Evolutionary conservation across 163 green algal species (phyloP).

Genomic region (Scenedesmus sp.): DNA sequence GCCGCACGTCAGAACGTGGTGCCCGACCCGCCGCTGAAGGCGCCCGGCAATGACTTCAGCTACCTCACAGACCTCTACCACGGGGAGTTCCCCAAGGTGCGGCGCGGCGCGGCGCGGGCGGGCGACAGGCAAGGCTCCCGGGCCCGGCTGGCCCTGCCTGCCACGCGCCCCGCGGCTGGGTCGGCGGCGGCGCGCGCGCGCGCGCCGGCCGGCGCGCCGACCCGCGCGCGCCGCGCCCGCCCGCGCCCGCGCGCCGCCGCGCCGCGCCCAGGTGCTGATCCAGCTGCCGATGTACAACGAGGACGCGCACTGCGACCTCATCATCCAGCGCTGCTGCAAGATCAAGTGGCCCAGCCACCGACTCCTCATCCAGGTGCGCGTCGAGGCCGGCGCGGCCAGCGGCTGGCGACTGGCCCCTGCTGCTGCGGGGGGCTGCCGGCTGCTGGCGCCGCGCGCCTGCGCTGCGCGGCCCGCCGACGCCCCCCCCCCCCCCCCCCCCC

Average conservation of each 20-base stretch:
- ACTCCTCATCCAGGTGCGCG: slow-evolving; percentile 63
- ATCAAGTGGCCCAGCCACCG: slow-evolving; percentile 61
- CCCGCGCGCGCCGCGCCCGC: background rate
- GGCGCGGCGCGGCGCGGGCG: no score
- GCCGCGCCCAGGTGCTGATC: slow-evolving; percentile 19
- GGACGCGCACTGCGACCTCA: slow-evolving; percentile 60
- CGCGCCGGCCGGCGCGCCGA: background rate
- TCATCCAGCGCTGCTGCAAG: slow-evolving; percentile 63
- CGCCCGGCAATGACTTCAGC: slow-evolving; percentile 15
- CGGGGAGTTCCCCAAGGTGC: slow-evolving; percentile 46
- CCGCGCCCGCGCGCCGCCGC: background rate
- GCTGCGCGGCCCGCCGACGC: background rate
- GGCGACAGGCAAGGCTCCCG: background rate
- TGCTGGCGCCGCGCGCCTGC: background rate
- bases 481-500: background rate
- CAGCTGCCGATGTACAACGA: slow-evolving; percentile 77
- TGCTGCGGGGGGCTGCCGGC: background rate
- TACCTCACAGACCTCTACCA: slow-evolving; percentile 45
- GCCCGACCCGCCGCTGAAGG: slow-evolving; percentile 29
- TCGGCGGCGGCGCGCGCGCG: background rate
- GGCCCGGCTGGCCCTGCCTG: no score
- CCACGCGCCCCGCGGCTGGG: no score
- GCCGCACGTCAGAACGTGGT: no score
- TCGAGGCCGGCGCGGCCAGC: background rate
- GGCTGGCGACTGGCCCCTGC: background rate